phyloP scores from a whole-genome alignment of 179 eudicot species.

The Amaranthus tricolor region DNA sequence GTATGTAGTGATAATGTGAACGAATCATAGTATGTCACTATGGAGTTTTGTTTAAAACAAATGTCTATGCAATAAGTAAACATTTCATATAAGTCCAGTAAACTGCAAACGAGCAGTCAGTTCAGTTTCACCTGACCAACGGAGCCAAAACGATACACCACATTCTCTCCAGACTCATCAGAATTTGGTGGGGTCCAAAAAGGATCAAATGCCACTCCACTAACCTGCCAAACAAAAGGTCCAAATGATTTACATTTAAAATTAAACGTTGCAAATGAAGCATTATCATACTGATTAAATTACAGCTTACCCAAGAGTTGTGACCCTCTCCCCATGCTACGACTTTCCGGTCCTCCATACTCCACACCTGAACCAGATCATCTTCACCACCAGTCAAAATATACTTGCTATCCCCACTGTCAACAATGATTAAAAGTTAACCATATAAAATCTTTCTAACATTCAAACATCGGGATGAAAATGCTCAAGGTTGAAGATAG shows the following conservation, averaged over 20 bases:
- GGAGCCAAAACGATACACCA: constrained; percentile 89
- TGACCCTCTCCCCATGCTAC: constrained; percentile 99
- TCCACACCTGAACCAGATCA: constrained; percentile 97
- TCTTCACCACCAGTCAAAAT: constrained; percentile 96
- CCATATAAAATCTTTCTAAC: constrained; percentile 5
- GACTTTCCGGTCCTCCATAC: constrained; percentile 91
- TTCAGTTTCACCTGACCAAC: constrained; percentile 78
- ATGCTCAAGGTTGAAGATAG: background rate
- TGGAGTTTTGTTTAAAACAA: background rate
- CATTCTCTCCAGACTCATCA: constrained; percentile 67
- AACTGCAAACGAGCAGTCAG: background rate
- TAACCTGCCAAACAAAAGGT: constrained; percentile 63
- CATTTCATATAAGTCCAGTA: background rate
- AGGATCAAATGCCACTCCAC: constrained; percentile 95
- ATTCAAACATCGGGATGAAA: background rate
- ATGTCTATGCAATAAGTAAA: background rate
- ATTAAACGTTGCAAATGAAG: background rate
- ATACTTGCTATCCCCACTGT: constrained; percentile 83
- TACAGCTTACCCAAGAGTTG: constrained; percentile 82
- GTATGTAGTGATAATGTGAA: no score
- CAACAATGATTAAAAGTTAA: constrained; percentile 25
- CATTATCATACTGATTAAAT: background rate
- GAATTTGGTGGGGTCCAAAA: constrained; percentile 82
- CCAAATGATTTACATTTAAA: constrained; percentile 10
- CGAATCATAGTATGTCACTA: background rate